Evolutionary conservation across 306 rosid genomes (phyloP), one percentile per base, ranked within the genome.

Genomic region (Cicer arietinum): DNA sequence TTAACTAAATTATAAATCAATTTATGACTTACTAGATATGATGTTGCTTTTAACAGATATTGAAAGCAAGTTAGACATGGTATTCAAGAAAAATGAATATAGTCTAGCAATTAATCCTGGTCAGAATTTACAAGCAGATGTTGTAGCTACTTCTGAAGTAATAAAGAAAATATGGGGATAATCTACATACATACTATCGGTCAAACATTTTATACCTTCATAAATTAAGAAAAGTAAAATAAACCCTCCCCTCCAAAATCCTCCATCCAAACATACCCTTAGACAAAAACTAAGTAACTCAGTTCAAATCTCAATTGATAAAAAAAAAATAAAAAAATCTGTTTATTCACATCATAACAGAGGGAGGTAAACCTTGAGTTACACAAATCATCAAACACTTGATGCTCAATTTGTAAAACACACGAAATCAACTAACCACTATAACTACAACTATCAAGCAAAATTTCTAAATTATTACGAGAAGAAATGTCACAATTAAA

Each of bases 1-100:
- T 8, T 42, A 42, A 42, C 10, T 2, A 2, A 50, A 50, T 50
- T 50, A 50, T 18, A 50, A 50, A 13, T 13, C 54, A 16, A 50
- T 50, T 50, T 50, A 3, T 12, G 51, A 46, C 18, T 3, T 30
- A 30, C 35, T 30, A n/a, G 1, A 12, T 47, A 50, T 50, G 18
- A 50, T 50, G 20, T 50, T 50, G 8, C 17, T 50, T 13, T 50
- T 20, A n/a, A 50, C 20, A 50, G 98, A 93, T 82, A 94, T 94
- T 96, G 97, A 94, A 90, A 94, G 97, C 89, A 94, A 91, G 84
- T 79, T 94, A 82, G 97, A 90, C 75, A 90, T 91, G 98, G 84
- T 93, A 6, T 93, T 93, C 80, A 93, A 91, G 89, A 93, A 93
- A 83, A 94, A 94, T 77, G 81, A 90, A 45, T 94, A 91, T 79